Evolutionary conservation across 2,329 filamentous ascomycete species (phyloP).

Genomic region (Monosporascus cannonballus): DNA sequence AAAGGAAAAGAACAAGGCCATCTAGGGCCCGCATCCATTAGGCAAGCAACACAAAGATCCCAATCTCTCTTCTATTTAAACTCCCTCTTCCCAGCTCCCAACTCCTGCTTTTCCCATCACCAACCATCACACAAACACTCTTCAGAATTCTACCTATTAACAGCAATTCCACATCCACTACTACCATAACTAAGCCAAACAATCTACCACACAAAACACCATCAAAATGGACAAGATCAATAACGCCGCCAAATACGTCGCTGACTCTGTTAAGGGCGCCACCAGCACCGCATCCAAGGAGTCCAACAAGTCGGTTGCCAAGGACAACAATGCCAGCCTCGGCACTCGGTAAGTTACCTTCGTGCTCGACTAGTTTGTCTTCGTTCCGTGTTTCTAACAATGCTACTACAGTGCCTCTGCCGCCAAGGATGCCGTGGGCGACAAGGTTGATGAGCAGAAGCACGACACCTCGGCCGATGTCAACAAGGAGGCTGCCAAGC

Average conservation of each 20-base stretch:
- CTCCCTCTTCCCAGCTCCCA: conserved; percentile 7
- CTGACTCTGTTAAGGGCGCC: conserved; percentile 55
- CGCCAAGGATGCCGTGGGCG: conserved; percentile 41
- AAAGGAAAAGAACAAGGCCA: background rate
- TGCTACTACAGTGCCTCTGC: conserved; percentile 32
- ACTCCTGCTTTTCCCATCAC: conserved; percentile 1
- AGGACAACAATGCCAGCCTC: conserved; percentile 48
- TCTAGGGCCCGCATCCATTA: background rate
- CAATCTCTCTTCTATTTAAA: conserved; percentile 18
- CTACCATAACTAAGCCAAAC: conserved; percentile 10
- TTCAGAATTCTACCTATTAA: conserved; percentile 7
- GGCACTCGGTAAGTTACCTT: conserved; percentile 44
- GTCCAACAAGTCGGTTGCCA: conserved; percentile 63
- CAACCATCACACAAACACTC: conserved; percentile 3
- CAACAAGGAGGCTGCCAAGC: conserved; percentile 31
- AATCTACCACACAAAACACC: conserved; percentile 12
- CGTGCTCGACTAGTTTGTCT: background rate
- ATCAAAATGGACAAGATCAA: conserved; percentile 46
- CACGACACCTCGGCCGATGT: conserved; percentile 27
- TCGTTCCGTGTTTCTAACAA: conserved; percentile 21
- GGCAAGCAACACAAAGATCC: background rate
- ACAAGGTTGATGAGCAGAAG: conserved; percentile 39
- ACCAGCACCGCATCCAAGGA: conserved; percentile 56
- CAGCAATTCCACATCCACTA: conserved; percentile 11
- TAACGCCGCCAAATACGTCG: conserved; percentile 64